These are phyloP conservation scores for Xanthoconium purpureum DNA, from an alignment of 768 basidiomycete species.

Conservation along the genomic window DNA sequence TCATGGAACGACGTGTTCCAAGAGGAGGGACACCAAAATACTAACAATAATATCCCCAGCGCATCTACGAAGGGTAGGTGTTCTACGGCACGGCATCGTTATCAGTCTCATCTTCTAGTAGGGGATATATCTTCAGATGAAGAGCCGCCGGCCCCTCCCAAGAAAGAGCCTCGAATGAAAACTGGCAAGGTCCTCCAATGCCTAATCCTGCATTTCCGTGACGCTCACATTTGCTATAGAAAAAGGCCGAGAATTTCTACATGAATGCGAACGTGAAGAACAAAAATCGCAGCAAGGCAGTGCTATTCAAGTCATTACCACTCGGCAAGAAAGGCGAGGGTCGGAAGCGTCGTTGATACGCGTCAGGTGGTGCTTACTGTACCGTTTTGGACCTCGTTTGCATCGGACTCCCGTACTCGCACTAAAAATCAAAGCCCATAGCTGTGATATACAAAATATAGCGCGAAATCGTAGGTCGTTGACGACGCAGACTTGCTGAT, in stretches of 20 bases:
- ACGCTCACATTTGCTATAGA: conserved; percentile 42
- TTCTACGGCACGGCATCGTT: conserved; percentile 2
- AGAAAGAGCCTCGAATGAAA: conserved; percentile 80
- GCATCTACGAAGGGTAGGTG: conserved; percentile 18
- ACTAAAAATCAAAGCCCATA: conserved; percentile 11
- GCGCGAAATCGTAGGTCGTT: neutral
- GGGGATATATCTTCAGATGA: conserved; percentile 34
- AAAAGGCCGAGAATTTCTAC: conserved; percentile 89
- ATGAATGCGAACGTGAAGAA: conserved; percentile 83
- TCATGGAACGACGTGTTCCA: conserved; percentile 88
- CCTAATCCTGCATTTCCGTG: neutral
- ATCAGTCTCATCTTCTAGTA: conserved; percentile 14
- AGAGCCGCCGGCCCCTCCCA: conserved; percentile 32
- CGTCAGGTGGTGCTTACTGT: conserved; percentile 14
- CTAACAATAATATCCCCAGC: conserved; percentile 14
- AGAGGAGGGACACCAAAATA: conserved; percentile 38
- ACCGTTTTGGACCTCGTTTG: conserved; percentile 5
- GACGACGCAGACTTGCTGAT: conserved; percentile 4
- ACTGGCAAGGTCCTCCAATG: conserved; percentile 73
- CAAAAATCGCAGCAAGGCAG: conserved; percentile 68
- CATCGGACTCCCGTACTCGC: conserved; percentile 1
- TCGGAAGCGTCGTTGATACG: conserved; percentile 35
- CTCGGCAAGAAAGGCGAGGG: conserved; percentile 48
- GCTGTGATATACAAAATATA: conserved; percentile 14
- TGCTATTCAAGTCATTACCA: conserved; percentile 54